Evolutionary conservation across 192 early-diverging fungal genomes (phyloP), one percentile per base, ranked within the genome.

Genomic region (Gamsiella multidivaricata): DNA sequence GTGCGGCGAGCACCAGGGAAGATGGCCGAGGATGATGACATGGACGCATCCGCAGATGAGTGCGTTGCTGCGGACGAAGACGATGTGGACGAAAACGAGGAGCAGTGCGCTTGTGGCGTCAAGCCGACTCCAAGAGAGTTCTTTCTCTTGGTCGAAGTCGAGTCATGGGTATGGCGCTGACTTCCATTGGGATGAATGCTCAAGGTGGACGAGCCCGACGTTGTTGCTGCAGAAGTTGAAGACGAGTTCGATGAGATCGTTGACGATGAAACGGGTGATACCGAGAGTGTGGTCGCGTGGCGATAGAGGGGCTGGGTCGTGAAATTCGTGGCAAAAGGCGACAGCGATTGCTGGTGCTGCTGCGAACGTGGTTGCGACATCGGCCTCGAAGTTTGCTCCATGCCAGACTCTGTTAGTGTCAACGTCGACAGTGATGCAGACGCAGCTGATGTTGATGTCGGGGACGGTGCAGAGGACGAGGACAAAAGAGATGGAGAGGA

Each of bases 1-100:
- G 74, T 78, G 11, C 74, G 65, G 5, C 74, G 65, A 4, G 74
- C 65, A 12, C 74, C 74, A n/a, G 74, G 73, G 29, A 78, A 78
- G 45, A 78, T 68, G 20, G 73, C 20, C 11, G 73, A 66, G 0
- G 72, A 66, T 10, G 72, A 66, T 0, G 63, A 61, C 57, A 61
- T 28, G 3, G 69, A 61, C 31, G 54, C 26, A 8, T 64, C 54
- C 18, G 53, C 22, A 36, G 70, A 64, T 0, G 61, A 54, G 29
- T 70, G 69, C 25, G 39, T 23, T 5, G 33, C 29, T 28, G 57
- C 39, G 4, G 56, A 51, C 0, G 71, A 54, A 2, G 62, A 65
- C 5, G 53, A 45, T 8, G 41, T 75, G 22, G 71, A 47, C 15
- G 71, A 66, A 36, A 75, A 66, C 0, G 71, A 61, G 1, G 70